Evolutionary conservation across 352 stramenopile genomes (phyloP).

Genomic region (Peronospora farinosa): DNA sequence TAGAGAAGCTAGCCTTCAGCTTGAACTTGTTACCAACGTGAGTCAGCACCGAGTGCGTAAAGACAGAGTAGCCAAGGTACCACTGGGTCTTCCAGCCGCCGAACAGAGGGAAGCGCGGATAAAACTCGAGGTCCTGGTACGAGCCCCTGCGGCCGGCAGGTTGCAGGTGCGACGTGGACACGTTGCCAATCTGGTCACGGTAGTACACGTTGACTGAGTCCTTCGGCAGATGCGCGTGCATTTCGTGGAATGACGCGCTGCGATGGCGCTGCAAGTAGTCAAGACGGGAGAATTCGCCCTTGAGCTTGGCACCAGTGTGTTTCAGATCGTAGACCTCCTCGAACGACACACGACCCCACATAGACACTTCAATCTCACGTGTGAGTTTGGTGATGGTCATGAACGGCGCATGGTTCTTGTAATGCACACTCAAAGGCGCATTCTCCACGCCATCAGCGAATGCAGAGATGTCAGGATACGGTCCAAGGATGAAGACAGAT

Average conservation of each 20-base stretch:
- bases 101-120: slow-evolving; percentile 84
- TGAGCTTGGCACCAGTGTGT: slow-evolving; percentile 81
- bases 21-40: slow-evolving; percentile 67
- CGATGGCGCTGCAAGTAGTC: slow-evolving; percentile 67
- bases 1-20: slow-evolving; percentile 83
- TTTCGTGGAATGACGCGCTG: slow-evolving; percentile 72
- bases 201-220: slow-evolving; percentile 87
- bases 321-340: slow-evolving; percentile 86
- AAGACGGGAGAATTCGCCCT: slow-evolving; percentile 81
- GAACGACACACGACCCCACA: slow-evolving; percentile 84
- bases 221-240: slow-evolving; percentile 60
- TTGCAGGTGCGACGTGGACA: slow-evolving; percentile 77
- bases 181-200: slow-evolving; percentile 87
- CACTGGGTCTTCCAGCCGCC: slow-evolving; percentile 87
- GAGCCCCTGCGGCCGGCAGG: slow-evolving; percentile 28
- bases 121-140: slow-evolving; percentile 69
- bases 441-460: slow-evolving; percentile 28
- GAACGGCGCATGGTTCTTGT: slow-evolving; percentile 84
- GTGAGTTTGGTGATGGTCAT: slow-evolving; percentile 78
- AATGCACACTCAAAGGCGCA: slow-evolving; percentile 54
- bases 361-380: slow-evolving; percentile 86
- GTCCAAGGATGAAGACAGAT: slow-evolving; percentile 69
- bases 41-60: slow-evolving; percentile 70
- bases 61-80: slow-evolving; percentile 85
- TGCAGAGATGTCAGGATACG: slow-evolving; percentile 56